Evolutionary conservation across 257 asterid species (phyloP).

Genomic region (Striga asiatica): DNA sequence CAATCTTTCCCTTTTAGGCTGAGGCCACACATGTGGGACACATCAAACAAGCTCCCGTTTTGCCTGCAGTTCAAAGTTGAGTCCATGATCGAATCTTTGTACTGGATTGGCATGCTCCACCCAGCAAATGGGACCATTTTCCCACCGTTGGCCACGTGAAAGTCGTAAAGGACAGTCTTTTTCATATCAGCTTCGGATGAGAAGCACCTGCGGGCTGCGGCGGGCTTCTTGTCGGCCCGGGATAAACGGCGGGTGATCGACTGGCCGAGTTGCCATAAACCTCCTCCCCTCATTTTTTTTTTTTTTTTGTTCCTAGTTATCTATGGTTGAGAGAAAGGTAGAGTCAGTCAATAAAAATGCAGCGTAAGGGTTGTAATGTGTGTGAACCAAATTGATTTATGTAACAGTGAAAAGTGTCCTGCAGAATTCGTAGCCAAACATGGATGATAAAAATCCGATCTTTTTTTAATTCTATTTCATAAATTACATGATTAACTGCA

Average conservation of each 20-base stretch:
- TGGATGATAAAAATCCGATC: conserved; percentile 20
- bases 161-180: conserved; percentile 84
- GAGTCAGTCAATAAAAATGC: too few relatives aligned
- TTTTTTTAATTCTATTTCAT: background rate
- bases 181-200: conserved; percentile 94
- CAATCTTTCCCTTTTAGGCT: conserved; percentile 91
- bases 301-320: conserved; percentile 16
- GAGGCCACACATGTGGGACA: conserved; percentile 95
- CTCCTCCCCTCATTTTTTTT: conserved; percentile 79
- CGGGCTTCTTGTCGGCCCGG: conserved; percentile 57
- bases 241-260: conserved; percentile 75
- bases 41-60: conserved; percentile 92
- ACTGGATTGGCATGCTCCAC: conserved; percentile 99
- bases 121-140: conserved; percentile 99
- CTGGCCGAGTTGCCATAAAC: conserved; percentile 96
- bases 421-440: too few relatives aligned
- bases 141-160: conserved; percentile 89
- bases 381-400: too few relatives aligned
- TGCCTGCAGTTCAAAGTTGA: conserved; percentile 92
- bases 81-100: conserved; percentile 95
- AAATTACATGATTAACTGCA: background rate
- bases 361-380: too few relatives aligned
- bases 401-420: too few relatives aligned
- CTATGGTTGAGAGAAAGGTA: too few relatives aligned
- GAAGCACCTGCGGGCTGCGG: conserved; percentile 53